Evolutionary conservation across 805 yeast genomes (phyloP).

Genomic region (Spathaspora passalidarum): DNA sequence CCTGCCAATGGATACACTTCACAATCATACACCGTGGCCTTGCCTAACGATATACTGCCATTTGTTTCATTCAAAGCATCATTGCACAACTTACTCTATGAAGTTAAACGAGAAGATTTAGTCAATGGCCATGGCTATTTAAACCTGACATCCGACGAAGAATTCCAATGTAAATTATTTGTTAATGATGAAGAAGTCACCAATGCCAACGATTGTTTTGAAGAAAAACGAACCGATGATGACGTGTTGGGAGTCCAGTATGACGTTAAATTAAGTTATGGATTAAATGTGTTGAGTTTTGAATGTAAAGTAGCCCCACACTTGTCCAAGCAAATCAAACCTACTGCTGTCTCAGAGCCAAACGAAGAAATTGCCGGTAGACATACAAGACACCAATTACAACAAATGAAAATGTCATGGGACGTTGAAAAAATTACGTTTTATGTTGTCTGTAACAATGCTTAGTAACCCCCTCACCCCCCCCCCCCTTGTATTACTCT

Average conservation of each 20-base stretch:
- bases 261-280: conserved; percentile 39
- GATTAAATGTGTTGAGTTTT: conserved; percentile 37
- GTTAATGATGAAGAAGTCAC: conserved; percentile 39
- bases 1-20: conserved; percentile 38
- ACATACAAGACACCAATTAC: conserved; percentile 45
- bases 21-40: conserved; percentile 34
- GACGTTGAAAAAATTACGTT: conserved; percentile 41
- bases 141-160: conserved; percentile 35
- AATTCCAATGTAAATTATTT: conserved; percentile 37
- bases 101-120: conserved; percentile 29
- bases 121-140: conserved; percentile 29
- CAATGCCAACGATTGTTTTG: conserved; percentile 28
- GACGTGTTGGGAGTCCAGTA: conserved; percentile 26
- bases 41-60: conserved; percentile 37
- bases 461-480: conserved; percentile 12
- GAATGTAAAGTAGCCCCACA: conserved; percentile 42
- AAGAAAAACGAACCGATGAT: conserved; percentile 20
- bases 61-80: conserved; percentile 31
- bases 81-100: conserved; percentile 32
- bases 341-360: conserved; percentile 15
- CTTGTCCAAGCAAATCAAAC: conserved; percentile 35
- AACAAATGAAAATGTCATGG: conserved; percentile 44
- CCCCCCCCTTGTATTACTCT: neutral
- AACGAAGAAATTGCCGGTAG: conserved; percentile 34
- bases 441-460: conserved; percentile 27